Conservation (phyloP, 1,139 yeast genomes). For the Geotrichum aggregatum region DNA sequence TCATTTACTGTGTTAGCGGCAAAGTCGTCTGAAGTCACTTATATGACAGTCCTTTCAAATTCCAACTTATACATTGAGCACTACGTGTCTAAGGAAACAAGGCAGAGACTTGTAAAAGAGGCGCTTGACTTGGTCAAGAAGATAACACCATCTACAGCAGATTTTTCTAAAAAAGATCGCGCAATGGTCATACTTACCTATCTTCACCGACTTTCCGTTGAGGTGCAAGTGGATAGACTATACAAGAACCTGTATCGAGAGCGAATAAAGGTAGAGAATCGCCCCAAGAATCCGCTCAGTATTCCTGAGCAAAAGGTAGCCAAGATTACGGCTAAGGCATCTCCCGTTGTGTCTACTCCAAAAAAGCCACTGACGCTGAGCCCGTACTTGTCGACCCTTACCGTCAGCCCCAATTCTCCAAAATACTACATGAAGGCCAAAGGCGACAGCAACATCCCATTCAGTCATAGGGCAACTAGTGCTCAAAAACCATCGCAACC, state of each 20-base stretch:
- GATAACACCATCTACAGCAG: constrained; percentile 12
- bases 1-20: constrained; percentile 47
- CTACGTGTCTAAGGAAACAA: constrained; percentile 37
- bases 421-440: constrained; percentile 20
- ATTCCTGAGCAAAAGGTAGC: constrained; percentile 12
- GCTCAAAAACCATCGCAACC: constrained; percentile 13
- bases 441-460: constrained; percentile 17
- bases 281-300: constrained; percentile 8
- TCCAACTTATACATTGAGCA: constrained; percentile 57
- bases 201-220: constrained; percentile 50
- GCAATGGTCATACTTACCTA: constrained; percentile 47
- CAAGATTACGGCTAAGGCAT: not conserved
- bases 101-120: constrained; percentile 39
- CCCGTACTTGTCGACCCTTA: not conserved
- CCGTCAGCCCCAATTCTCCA: constrained; percentile 8
- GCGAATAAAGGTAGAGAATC: constrained; percentile 16
- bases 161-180: constrained; percentile 43
- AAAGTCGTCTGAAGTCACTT: constrained; percentile 44
- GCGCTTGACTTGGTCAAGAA: constrained; percentile 30
- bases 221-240: constrained; percentile 60
- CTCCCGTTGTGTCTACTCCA: constrained; percentile 1
- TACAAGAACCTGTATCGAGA: constrained; percentile 41
- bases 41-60: constrained; percentile 41
- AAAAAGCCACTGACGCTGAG: constrained; percentile 11
- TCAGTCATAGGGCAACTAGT: constrained; percentile 14